These are phyloP conservation scores for Orbilia oligospora DNA, from an alignment of 2,329 filamentous ascomycete genomes.

Conservation along the genomic window DNA sequence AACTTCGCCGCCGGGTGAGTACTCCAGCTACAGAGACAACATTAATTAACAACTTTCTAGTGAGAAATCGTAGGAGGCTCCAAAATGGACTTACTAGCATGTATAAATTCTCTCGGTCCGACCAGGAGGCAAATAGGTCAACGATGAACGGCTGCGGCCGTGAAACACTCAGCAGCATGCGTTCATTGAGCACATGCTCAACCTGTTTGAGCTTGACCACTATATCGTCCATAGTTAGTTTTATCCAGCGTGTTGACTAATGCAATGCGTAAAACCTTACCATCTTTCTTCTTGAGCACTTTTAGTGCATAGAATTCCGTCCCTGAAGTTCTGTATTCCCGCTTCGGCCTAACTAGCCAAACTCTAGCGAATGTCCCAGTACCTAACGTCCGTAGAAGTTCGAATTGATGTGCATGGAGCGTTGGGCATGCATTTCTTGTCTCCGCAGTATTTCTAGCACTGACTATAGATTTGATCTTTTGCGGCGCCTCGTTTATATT, in stretches of 20 bases:
- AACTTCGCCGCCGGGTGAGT: slow-evolving; percentile 76
- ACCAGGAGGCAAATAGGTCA: slow-evolving; percentile 81
- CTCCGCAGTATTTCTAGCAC: slow-evolving; percentile 49
- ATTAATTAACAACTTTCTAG: neutral
- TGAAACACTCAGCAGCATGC: slow-evolving; percentile 81
- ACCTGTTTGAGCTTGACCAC: slow-evolving; percentile 88
- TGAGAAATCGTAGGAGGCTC: neutral
- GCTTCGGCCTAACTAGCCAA: slow-evolving; percentile 79
- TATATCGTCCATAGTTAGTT: slow-evolving; percentile 64
- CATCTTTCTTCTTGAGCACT: slow-evolving; percentile 69
- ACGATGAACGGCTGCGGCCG: slow-evolving; percentile 88
- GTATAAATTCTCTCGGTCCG: slow-evolving; percentile 83
- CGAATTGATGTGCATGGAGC: slow-evolving; percentile 75
- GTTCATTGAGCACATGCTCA: slow-evolving; percentile 87
- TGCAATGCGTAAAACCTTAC: slow-evolving; percentile 64
- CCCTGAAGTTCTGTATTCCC: slow-evolving; percentile 67
- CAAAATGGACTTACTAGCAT: slow-evolving; percentile 74
- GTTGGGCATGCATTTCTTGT: slow-evolving; percentile 65
- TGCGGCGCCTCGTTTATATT: slow-evolving; percentile 23
- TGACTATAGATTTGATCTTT: slow-evolving; percentile 55
- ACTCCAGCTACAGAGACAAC: slow-evolving; percentile 62
- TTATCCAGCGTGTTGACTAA: neutral
- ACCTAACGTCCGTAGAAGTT: slow-evolving; percentile 80
- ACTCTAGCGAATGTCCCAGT: slow-evolving; percentile 85
- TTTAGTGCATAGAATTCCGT: slow-evolving; percentile 63